phyloP scores from a whole-genome alignment of 371 early-diverging fungal species.

The Capniomyces stellatus region DNA sequence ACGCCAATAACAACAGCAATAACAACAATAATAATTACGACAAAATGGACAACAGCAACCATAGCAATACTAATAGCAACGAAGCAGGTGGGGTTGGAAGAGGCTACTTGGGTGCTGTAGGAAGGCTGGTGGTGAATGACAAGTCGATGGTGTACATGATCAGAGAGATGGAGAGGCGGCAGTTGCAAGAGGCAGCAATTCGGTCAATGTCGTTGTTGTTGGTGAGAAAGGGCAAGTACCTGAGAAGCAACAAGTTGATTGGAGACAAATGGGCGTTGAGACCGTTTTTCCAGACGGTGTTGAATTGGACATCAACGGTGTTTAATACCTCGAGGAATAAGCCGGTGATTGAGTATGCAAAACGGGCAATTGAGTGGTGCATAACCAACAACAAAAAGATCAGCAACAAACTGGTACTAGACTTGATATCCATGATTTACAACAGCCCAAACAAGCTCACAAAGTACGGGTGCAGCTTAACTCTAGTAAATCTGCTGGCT shows the following conservation, averaged over 20 bases:
- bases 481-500: background rate
- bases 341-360: too few species aligned
- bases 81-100: too few species aligned
- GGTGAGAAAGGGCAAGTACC: too few species aligned
- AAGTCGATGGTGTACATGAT: background rate
- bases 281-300: background rate
- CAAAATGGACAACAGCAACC: too few species aligned
- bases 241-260: too few species aligned
- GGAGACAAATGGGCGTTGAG: background rate
- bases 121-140: too few species aligned
- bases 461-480: background rate
- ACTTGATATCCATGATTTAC: background rate
- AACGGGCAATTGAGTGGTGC: background rate
- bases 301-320: background rate
- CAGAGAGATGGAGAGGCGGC: background rate
- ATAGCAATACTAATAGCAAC: too few species aligned
- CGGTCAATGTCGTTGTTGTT: background rate
- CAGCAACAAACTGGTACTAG: background rate
- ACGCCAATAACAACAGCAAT: too few species aligned
- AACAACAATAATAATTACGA: too few species aligned
- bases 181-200: background rate
- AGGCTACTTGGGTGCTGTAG: too few species aligned
- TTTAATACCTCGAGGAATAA: background rate
- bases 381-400: background rate
- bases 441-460: background rate